Evolutionary conservation across 2,329 filamentous ascomycete species (phyloP).

Genomic region (Fusarium abutilonis): DNA sequence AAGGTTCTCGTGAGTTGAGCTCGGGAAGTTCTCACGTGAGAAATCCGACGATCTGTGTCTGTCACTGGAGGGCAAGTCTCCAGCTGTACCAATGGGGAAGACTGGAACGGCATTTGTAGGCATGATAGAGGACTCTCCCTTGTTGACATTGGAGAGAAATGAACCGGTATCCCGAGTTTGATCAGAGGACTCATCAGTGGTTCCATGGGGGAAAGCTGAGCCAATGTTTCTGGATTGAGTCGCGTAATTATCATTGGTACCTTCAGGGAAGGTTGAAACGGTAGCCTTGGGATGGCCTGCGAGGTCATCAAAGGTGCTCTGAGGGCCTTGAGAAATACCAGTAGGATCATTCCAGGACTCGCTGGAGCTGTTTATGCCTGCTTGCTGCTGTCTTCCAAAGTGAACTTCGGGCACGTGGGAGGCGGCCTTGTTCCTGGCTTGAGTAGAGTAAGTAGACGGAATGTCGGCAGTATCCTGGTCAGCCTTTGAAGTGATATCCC

Average conservation of each 20-base stretch:
- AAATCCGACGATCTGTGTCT: neutral
- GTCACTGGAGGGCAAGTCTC: neutral
- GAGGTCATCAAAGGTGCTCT: neutral
- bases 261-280: neutral
- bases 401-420: neutral
- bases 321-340: neutral
- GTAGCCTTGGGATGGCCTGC: neutral
- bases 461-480: neutral
- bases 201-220: neutral
- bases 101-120: neutral
- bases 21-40: too few species aligned
- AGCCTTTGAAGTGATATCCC: conserved; percentile 13
- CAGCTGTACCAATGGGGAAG: neutral
- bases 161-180: neutral
- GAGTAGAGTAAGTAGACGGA: neutral
- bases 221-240: neutral
- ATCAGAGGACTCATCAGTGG: neutral
- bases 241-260: neutral
- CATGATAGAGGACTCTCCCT: too few species aligned
- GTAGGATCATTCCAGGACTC: neutral
- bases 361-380: neutral
- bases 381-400: neutral
- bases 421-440: neutral
- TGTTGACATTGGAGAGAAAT: too few species aligned
- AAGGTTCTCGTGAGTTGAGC: neutral